phyloP scores from a whole-genome alignment of 2,329 filamentous ascomycete species.

The Fusarium multiceps region DNA sequence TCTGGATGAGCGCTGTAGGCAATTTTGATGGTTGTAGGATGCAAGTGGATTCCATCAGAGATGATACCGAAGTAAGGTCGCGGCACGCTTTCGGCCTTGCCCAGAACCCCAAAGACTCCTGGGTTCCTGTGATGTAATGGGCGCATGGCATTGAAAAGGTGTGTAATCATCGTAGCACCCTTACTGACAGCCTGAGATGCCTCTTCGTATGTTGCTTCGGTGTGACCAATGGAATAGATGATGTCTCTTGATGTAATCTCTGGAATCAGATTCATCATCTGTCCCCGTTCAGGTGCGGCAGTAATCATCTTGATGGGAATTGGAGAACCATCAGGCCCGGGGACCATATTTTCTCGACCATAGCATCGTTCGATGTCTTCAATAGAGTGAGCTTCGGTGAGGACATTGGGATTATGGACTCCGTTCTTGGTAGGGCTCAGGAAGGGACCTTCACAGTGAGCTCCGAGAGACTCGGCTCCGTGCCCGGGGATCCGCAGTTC shows the following conservation, averaged over 20 bases:
- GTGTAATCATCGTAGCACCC: constrained; percentile 89
- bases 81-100: constrained; percentile 67
- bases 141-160: constrained; percentile 94
- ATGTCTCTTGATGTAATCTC: constrained; percentile 74
- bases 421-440: constrained; percentile 86
- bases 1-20: constrained; percentile 87
- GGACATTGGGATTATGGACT: constrained; percentile 80
- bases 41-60: constrained; percentile 88
- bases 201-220: constrained; percentile 87
- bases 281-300: constrained; percentile 82
- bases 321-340: constrained; percentile 50
- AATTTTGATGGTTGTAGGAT: constrained; percentile 88
- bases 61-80: constrained; percentile 90
- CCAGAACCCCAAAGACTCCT: constrained; percentile 87
- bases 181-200: constrained; percentile 76
- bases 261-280: constrained; percentile 76
- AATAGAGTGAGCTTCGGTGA: constrained; percentile 72
- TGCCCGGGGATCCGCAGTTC: constrained; percentile 67
- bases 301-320: constrained; percentile 81
- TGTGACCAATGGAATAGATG: constrained; percentile 84
- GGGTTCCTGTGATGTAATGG: constrained; percentile 92
- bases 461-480: constrained; percentile 88
- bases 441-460: constrained; percentile 93
- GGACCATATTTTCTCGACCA: constrained; percentile 73
- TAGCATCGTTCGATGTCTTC: constrained; percentile 77